Percentiles rank a stretch among this genome's conserved stretches.
Conservation (phyloP, 768 basidiomycete species). For the Xanthoconium stramineum region DNA sequence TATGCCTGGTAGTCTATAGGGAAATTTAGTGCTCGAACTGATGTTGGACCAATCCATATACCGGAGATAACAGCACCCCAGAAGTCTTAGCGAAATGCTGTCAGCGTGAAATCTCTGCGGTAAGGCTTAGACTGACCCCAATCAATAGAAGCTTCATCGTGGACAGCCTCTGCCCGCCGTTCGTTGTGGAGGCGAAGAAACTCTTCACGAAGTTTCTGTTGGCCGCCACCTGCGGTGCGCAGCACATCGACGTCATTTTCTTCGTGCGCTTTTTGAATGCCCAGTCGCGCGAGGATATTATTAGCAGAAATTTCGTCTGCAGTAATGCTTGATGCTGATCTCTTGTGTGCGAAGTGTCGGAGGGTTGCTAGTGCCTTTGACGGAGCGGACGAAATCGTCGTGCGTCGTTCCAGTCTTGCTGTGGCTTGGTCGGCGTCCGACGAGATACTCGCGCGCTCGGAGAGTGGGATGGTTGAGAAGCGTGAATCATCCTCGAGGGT, state of each 20-base stretch:
- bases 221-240: slow-evolving; percentile 57
- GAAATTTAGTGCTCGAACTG: slow-evolving; percentile 4
- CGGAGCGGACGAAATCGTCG: slow-evolving; percentile 28
- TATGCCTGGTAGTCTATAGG: slow-evolving; percentile 80
- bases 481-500: slow-evolving; percentile 42
- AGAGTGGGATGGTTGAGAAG: slow-evolving; percentile 52
- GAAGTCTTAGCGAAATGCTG: slow-evolving; percentile 55
- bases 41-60: slow-evolving; percentile 27
- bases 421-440: slow-evolving; percentile 24
- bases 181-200: slow-evolving; percentile 66
- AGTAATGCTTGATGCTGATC: slow-evolving; percentile 58
- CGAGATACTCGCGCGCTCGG: slow-evolving; percentile 33
- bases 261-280: slow-evolving; percentile 43
- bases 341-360: slow-evolving; percentile 48
- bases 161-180: slow-evolving; percentile 39
- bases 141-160: slow-evolving; percentile 50
- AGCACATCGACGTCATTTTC: slow-evolving; percentile 36
- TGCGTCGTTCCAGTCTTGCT: slow-evolving; percentile 25
- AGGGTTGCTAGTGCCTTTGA: slow-evolving; percentile 19
- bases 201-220: slow-evolving; percentile 72
- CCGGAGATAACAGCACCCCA: slow-evolving; percentile 95
- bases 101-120: slow-evolving; percentile 2
- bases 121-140: slow-evolving; percentile 56
- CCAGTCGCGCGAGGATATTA: slow-evolving; percentile 54
- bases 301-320: slow-evolving; percentile 38